phyloP scores from a whole-genome alignment of 2,329 filamentous ascomycete genomes.

The Mycosphaerella sp. region DNA sequence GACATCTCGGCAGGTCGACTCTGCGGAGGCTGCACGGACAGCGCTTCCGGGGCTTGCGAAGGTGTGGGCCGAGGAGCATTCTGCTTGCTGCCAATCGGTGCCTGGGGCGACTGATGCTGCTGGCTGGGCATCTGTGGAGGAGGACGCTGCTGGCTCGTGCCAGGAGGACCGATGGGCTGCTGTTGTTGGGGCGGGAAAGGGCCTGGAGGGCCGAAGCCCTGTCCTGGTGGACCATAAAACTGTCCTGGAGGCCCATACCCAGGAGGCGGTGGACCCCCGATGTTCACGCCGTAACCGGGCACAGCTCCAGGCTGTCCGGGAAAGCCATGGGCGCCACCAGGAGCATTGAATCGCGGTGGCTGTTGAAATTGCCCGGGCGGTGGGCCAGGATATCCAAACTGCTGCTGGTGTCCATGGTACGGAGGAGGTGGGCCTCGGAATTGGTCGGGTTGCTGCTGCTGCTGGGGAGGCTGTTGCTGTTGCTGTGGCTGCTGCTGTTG shows the following conservation, averaged over 20 bases:
- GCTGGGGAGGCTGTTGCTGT: conserved; percentile 35
- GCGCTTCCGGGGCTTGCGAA: conserved; percentile 16
- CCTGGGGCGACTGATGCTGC: conserved; percentile 37
- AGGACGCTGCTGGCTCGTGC: conserved; percentile 41
- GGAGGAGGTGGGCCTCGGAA: conserved; percentile 37
- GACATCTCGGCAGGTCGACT: conserved; percentile 34
- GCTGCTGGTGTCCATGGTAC: conserved; percentile 34
- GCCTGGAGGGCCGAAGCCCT: conserved; percentile 34
- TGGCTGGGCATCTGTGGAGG: conserved; percentile 21
- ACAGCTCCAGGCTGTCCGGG: conserved; percentile 40
- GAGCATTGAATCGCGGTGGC: conserved; percentile 44
- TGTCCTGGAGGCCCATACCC: conserved; percentile 25
- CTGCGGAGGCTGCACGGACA: conserved; percentile 18
- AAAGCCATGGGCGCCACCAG: conserved; percentile 41
- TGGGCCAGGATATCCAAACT: conserved; percentile 36
- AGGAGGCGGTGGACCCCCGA: conserved; percentile 55
- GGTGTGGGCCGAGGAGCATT: conserved; percentile 31
- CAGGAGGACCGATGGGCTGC: conserved; percentile 49
- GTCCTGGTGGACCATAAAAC: conserved; percentile 14
- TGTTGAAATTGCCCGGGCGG: conserved; percentile 38
- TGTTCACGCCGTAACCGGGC: conserved; percentile 54
- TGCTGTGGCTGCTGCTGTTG: conserved; percentile 25
- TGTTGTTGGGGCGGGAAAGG: conserved; percentile 40
- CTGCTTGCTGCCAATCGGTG: conserved; percentile 35
- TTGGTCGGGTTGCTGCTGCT: conserved; percentile 29